Base-by-base conservation (phyloP, 176 grass and related monocot genomes). In the Aegilops bicornis region DNA sequence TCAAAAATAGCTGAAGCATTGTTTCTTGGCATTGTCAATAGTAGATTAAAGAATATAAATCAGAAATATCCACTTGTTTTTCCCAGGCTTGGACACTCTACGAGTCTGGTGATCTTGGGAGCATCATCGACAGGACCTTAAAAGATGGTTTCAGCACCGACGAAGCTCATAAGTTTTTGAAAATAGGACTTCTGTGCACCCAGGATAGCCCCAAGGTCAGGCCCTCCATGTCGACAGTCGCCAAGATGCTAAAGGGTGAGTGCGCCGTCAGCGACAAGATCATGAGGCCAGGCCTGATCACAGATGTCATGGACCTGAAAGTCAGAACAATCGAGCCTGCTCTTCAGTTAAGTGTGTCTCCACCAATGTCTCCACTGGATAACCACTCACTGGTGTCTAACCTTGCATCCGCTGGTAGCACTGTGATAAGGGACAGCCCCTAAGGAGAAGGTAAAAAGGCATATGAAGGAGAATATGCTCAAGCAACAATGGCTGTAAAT, bases 251-350 rank as follows among this genome's bases (percentile, higher is more conserved):
- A 19, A 91, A 74, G 9, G 90, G 91, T 3, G 78, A 91, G 37
- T 87, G 59, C 33, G 7, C 74, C 11, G 63, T 89, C 31, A 23
- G 70, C 13, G 83, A 82, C 78, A 77, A 77, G 86, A 93, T 98
- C 85, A 95, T 59, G 69, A 95, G 92, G 83, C 93, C 96, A 4
- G 91, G 93, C 67, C 69, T 98, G 60, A 95, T 98, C 82, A 84
- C 96, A 76, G 96, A 98, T 19, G 89, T 95, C 76, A 98, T 92
- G 91, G 91, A 95, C 64, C 86, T 95, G 8, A 94, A 95, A 90
- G 67, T 95, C n/a, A 88, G 89, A 75, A 63, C 75, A 30, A 20
- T 59, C 3, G 88, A 87, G 29, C 83, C 93, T 0, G 6, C 50
- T 19, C 50, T 45, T 37, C 70, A 85, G 62, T 42, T 27, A 10